A percentile compares a stretch with the other conserved stretches of the same genome.
Conservation (phyloP, 2,329 filamentous ascomycete genomes). For the Cadophora sp. region DNA sequence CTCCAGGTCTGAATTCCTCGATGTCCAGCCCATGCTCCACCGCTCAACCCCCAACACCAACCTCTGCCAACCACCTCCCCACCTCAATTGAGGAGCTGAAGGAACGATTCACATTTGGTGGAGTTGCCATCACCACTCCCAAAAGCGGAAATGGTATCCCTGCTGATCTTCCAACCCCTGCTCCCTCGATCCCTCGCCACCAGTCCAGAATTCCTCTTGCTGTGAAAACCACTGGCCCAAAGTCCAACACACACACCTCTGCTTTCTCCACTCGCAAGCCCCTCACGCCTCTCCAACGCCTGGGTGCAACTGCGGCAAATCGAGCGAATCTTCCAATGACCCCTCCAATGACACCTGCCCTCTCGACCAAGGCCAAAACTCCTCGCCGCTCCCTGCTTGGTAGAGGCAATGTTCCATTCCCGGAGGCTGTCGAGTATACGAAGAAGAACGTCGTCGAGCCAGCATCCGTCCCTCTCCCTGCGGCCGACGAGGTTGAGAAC, state of each 20-base stretch:
- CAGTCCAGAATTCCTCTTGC: conserved; percentile 42
- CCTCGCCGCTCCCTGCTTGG: conserved; percentile 31
- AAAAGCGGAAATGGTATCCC: conserved; percentile 22
- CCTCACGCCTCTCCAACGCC: conserved; percentile 44
- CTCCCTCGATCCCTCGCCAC: conserved; percentile 30
- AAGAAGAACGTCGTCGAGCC: conserved; percentile 39
- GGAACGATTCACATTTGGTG: conserved; percentile 36
- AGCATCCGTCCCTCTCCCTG: conserved; percentile 47
- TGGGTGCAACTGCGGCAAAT: conserved; percentile 41
- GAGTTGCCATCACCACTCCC: conserved; percentile 28
- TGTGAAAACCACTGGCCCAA: conserved; percentile 33
- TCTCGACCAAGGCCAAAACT: conserved; percentile 19
- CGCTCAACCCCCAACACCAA: conserved; percentile 38
- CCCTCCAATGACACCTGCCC: conserved; percentile 39
- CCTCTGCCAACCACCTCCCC: conserved; percentile 8
- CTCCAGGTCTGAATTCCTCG: conserved; percentile 33
- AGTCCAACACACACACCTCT: conserved; percentile 24
- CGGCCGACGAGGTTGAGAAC: conserved; percentile 37
- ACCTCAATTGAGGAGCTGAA: conserved; percentile 27
- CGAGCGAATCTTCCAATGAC: conserved; percentile 37
- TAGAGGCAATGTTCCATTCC: conserved; percentile 37
- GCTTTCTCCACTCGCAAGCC: conserved; percentile 17
- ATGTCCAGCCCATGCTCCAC: conserved; percentile 35
- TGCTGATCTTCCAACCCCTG: conserved; percentile 33
- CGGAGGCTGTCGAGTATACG: conserved; percentile 33